A percentile compares a stretch with the other conserved stretches of the same genome.
These are phyloP conservation scores for Aureobasidium sp. DNA, from an alignment of 2,329 filamentous ascomycete genomes.

Conservation along the genomic window DNA sequence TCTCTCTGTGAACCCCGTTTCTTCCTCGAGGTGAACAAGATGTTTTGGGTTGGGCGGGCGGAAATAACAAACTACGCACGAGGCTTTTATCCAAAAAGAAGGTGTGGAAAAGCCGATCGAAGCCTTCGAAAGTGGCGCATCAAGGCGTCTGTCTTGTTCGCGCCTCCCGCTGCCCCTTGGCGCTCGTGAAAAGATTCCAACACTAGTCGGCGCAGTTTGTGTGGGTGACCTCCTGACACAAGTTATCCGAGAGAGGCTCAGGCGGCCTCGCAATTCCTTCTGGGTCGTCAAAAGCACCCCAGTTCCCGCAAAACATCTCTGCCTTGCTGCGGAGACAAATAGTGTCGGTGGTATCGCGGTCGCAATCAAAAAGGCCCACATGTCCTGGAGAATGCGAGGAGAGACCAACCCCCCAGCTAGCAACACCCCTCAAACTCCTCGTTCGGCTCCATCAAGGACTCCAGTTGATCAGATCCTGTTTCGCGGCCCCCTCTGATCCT, in stretches of 20 bases:
- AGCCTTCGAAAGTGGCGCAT: not conserved
- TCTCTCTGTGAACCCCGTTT: too few relatives aligned
- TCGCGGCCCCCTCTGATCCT: not conserved
- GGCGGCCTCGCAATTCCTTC: not conserved
- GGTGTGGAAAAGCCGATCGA: not conserved
- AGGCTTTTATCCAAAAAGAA: not conserved
- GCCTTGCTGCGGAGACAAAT: constrained; percentile 6
- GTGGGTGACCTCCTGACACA: not conserved
- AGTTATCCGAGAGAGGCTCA: not conserved
- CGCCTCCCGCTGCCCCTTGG: constrained; percentile 4
- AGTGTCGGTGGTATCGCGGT: constrained; percentile 15
- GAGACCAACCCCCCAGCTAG: not conserved
- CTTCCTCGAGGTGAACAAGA: not conserved
- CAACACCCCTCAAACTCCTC: not conserved
- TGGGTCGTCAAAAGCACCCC: not conserved
- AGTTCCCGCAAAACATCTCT: constrained; percentile 4
- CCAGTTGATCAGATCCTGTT: not conserved
- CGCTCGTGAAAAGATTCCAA: constrained; percentile 1
- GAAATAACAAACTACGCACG: not conserved
- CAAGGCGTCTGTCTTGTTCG: constrained; percentile 6
- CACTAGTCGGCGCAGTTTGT: not conserved
- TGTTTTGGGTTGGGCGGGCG: not conserved
- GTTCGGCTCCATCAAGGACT: not conserved
- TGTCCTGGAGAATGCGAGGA: not conserved
- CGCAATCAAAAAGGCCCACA: constrained; percentile 1